phyloP scores from a whole-genome alignment of 2,329 filamentous ascomycete genomes.

The Hymenoscyphus albidus region DNA sequence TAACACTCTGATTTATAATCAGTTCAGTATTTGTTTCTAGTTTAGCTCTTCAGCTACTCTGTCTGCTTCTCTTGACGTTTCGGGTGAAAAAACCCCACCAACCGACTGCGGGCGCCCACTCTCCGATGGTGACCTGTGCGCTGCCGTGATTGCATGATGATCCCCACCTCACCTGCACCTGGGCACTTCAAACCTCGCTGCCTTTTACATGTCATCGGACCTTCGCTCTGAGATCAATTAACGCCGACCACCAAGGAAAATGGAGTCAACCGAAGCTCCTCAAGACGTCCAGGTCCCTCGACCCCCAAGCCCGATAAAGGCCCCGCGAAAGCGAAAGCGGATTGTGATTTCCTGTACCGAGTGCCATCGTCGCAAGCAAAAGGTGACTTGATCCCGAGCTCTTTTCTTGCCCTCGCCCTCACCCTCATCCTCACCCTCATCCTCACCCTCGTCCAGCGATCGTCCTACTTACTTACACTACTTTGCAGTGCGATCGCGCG shows the following conservation, averaged over 20 bases:
- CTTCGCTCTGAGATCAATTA: constrained; percentile 1
- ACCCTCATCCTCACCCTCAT: background rate
- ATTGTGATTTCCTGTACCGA: constrained; percentile 61
- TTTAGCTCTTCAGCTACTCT: too few relatives aligned
- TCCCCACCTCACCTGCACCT: background rate
- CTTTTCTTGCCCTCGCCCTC: background rate
- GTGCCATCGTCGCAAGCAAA: constrained; percentile 57
- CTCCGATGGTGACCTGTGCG: too few relatives aligned
- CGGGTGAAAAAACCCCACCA: too few relatives aligned
- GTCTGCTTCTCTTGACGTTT: too few relatives aligned
- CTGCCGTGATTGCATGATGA: background rate
- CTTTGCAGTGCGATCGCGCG: constrained; percentile 53
- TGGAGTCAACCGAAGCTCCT: constrained; percentile 12
- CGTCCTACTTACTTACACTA: constrained; percentile 2
- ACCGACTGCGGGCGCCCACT: too few relatives aligned
- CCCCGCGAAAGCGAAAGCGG: constrained; percentile 51
- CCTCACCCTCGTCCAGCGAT: background rate
- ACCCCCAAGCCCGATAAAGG: constrained; percentile 21
- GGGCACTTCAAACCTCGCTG: background rate
- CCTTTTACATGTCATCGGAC: background rate
- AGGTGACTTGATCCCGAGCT: constrained; percentile 22
- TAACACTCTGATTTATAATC: too few relatives aligned
- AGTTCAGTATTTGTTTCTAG: too few relatives aligned
- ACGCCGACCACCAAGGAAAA: constrained; percentile 5
- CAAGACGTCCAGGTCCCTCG: constrained; percentile 8